A percentile compares a stretch with the other conserved stretches of the same genome.
Evolutionary conservation across 202 grass and related monocot genomes (phyloP).

Genomic region (Alloteropsis angusta): DNA sequence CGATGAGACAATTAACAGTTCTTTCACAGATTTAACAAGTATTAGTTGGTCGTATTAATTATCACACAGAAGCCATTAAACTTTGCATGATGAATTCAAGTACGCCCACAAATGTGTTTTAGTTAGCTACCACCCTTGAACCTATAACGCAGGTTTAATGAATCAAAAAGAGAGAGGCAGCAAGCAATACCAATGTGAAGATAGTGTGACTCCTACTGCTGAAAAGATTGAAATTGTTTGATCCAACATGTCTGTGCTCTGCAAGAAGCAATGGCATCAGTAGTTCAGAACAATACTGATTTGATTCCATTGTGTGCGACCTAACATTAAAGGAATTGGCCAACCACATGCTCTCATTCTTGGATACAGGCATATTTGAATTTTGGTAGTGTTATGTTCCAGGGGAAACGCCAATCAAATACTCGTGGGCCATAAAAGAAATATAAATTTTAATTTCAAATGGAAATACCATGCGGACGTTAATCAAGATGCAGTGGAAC

Average conservation of each 20-base stretch:
- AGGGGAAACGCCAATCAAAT: not conserved
- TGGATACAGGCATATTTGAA: conserved; percentile 2
- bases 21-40: not conserved
- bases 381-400: not conserved
- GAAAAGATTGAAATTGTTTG: conserved; percentile 96
- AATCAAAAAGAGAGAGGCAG: not conserved
- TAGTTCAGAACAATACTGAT: conserved; percentile 17
- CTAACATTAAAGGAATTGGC: not conserved
- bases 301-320: not conserved
- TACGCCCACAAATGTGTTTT: not conserved
- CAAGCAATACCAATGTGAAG: conserved; percentile 76
- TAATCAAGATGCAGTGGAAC: not conserved
- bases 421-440: not conserved
- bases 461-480: not conserved
- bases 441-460: too few relatives aligned
- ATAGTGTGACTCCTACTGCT: conserved; percentile 99
- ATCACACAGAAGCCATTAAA: not conserved
- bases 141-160: not conserved
- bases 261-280: conserved; percentile 26
- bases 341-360: not conserved
- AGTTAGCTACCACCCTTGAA: not conserved
- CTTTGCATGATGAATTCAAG: not conserved
- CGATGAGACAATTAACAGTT: not conserved
- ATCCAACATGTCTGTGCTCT: conserved; percentile 98
- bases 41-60: too few relatives aligned